Evolutionary conservation across 176 grass and related monocot genomes (phyloP), one percentile per base, ranked within the genome.

Genomic region (Melocanna baccifera): DNA sequence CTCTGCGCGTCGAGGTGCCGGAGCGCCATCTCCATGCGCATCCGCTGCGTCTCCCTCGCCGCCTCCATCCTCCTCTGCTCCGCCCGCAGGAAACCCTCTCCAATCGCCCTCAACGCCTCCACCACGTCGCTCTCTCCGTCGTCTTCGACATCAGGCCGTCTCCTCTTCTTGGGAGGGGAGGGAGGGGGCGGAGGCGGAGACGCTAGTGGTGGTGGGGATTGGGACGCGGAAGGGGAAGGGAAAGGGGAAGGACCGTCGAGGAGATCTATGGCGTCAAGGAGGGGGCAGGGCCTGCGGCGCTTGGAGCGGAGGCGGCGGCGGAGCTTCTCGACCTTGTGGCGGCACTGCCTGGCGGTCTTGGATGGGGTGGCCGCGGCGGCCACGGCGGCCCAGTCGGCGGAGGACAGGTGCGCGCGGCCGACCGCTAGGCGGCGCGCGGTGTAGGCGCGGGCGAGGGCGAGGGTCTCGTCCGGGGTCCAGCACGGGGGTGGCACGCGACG

Each of bases 271-370:
- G 69, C 84, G 83, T 87, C 88, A 18, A 90, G 88, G 58, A 90
- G 41, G 7, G 88, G 88, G 79, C 88, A 90, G 13, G 88, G 88
- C 37, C 87, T 85, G 76, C 83, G 83, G 69, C 84, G 84, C 66
- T 55, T 88, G 76, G 83, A 85, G 5, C 89, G 84, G 76, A 91
- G 89, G 14, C 89, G 76, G 20, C 89, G 89, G 34, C 92, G 92
- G 59, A 94, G 92, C 86, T 91, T 94, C 84, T 94, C 92, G 65
- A 94, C 89, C 92, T 94, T 94, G 84, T 94, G 92, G 68, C 92
- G 89, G 89, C 92, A 94, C 92, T 94, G 92, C 41, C 87, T 50
- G 32, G 92, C 84, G 25, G 89, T 89, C 89, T 94, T 94, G 83
- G 92, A 81, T 14, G 92, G 86, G 11, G 92, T 75, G 50, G 87